These are phyloP conservation scores for Trichoderma virens DNA, from an alignment of 495 filamentous ascomycete genomes.

Conservation along the genomic window DNA sequence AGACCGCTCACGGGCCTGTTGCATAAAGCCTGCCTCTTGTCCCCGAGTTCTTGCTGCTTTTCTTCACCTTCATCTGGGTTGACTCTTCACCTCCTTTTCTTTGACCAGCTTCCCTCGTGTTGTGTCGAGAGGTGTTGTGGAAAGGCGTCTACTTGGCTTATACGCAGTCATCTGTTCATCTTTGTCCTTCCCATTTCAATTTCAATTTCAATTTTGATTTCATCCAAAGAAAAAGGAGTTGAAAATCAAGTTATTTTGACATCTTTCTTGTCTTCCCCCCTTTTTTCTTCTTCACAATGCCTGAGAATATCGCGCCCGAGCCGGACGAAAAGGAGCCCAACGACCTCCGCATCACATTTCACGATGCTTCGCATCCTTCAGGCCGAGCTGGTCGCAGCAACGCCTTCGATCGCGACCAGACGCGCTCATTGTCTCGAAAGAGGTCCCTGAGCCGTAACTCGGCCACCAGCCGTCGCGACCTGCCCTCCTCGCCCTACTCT, in stretches of 20 bases:
- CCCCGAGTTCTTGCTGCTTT: neutral
- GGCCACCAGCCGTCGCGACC: neutral
- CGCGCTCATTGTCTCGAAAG: neutral
- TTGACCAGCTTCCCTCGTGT: neutral
- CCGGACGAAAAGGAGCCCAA: slow-evolving; percentile 2
- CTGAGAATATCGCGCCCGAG: neutral
- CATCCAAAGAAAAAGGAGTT: too few species aligned
- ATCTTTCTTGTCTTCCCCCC: neutral
- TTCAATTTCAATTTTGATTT: neutral
- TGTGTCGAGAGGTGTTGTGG: neutral
- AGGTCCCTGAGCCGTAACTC: neutral
- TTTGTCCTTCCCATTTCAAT: neutral
- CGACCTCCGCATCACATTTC: slow-evolving; percentile 5
- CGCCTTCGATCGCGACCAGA: neutral
- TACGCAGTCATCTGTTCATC: neutral
- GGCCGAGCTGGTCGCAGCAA: neutral
- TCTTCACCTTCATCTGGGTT: neutral
- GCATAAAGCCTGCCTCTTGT: neutral
- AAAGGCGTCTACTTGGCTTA: neutral
- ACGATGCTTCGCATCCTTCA: neutral
- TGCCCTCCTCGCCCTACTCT: neutral
- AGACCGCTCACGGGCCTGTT: neutral
- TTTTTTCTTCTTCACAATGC: neutral
- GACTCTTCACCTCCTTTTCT: neutral
- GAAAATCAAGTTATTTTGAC: neutral